Evolutionary conservation across 495 filamentous ascomycete genomes (phyloP).

Genomic region (Barbatosphaeria neglecta): DNA sequence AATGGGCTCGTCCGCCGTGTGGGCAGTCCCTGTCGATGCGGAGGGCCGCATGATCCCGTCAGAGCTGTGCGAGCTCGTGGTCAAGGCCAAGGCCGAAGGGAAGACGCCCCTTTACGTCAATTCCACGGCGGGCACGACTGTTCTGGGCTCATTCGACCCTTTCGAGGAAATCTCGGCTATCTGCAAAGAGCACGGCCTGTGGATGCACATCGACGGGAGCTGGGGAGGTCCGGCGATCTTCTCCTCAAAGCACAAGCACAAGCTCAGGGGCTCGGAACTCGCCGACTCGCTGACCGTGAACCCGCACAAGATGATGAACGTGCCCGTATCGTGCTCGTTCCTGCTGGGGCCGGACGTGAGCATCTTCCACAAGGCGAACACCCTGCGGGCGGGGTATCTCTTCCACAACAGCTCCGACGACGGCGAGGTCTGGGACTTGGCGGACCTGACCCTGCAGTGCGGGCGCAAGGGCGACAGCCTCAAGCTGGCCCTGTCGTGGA

Average conservation of each 20-base stretch:
- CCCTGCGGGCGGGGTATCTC: conserved; percentile 74
- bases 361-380: conserved; percentile 71
- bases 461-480: conserved; percentile 75
- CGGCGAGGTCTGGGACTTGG: conserved; percentile 68
- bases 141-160: conserved; percentile 81
- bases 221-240: conserved; percentile 87
- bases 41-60: conserved; percentile 57
- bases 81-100: conserved; percentile 46
- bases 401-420: conserved; percentile 55
- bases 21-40: conserved; percentile 61
- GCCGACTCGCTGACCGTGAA: conserved; percentile 78
- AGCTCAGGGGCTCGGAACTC: conserved; percentile 55
- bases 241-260: conserved; percentile 48
- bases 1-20: conserved; percentile 61
- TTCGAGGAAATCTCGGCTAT: conserved; percentile 59
- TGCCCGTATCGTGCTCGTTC: conserved; percentile 83
- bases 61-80: conserved; percentile 50
- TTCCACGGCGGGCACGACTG: conserved; percentile 89
- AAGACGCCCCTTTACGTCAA: conserved; percentile 90
- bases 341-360: conserved; percentile 64
- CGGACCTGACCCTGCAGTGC: conserved; percentile 86
- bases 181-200: conserved; percentile 60
- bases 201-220: conserved; percentile 83
- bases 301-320: conserved; percentile 94
- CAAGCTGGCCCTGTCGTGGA: conserved; percentile 79